Evolutionary conservation across 768 basidiomycete species (phyloP), one percentile per base, ranked within the genome.

Genomic region (Thelephora ganbajun): DNA sequence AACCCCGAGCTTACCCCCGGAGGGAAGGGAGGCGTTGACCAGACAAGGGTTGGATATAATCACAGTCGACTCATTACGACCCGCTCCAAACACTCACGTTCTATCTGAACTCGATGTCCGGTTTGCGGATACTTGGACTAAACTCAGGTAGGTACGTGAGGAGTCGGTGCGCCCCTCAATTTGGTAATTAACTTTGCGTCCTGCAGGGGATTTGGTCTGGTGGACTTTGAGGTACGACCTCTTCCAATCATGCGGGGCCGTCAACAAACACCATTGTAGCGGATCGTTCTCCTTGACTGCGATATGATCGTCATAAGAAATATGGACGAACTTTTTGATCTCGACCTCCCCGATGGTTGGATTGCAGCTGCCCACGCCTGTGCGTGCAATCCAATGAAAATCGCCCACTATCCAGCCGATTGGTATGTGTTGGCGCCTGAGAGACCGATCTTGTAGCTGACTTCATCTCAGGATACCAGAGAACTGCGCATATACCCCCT

Each of bases 321-420:
- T 58, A 90, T 94, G 80, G 92, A 94, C 63, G 77, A 82, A 41
- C 63, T 87, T 46, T 64, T 76, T 62, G 65, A 71, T 22, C 49
- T 76, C 14, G 58, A 66, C 26, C 65, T 94, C 4, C 71, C 70
- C 2, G 50, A 61, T 16, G 86, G 80, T 52, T 78, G 81, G 63
- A 92, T 97, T 49, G 92, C 89, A 5, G 92, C 91, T 0, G 74
- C 69, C 0, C 93, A 94, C 54, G 92, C 79, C 12, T 99, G 94
- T 58, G 80, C 91, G 3, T 99, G 94, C 67, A 99, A 99, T 63
- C 94, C 93, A 6, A 75, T 79, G 35, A 82, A 78, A 58, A 61
- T 94, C 16, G 51, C 70, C 2, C 88, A 93, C 61, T 99, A 99
- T 64, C 94, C 94, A 6, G 56, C 63, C 3, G 91, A 96, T 59